Evolutionary conservation across 192 early-diverging fungal species (phyloP), one percentile per base, ranked within the genome.

Genomic region (Rhizophagus prolifer): DNA sequence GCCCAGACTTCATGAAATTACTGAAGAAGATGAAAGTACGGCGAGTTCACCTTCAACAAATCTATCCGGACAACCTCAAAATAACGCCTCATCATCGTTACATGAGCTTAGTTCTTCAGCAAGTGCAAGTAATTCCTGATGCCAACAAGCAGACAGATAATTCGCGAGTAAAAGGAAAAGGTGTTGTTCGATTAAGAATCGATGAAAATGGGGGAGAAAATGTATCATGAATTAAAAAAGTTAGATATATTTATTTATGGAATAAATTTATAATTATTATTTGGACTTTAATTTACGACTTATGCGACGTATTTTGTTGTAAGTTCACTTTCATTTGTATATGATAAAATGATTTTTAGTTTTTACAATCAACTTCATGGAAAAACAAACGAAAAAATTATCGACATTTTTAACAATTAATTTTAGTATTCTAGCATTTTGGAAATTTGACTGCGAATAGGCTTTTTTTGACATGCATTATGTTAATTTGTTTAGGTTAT

Each of bases 81-180:
- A 65, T 65, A 34, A n/a, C n/a, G 31, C 21, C 3, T 10, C 72
- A 13, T 31, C 71, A 25, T 54, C 58, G 1, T n/a, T 38, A 7
- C 74, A 75, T 1, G 74, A 75, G 14, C 23, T 36, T 21, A 19
- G 61, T 46, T 26, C 9, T 46, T 75, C 74, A 30, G 60, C 60
- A n/a, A 65, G 61, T 75, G 23, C 30, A 14, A 75, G 65, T 50
- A 62, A 65, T n/a, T 4, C 6, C 38, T 38, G 6, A 38, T 38
- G 41, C 59, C 65, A 65, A 10, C 54, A 30, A 44, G 5, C 19
- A 62, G 21, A 65, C n/a, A 3, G 16, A 46, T 26, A 44, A 54
- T 46, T 26, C 46, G n/a, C 19, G 44, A 50, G 74, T 65, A n/a
- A 75, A 75, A 75, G 74, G 74, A 64, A 75, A 75, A 65, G 74